Percentiles rank a stretch among this genome's conserved stretches.
Evolutionary conservation across 306 rosid species (phyloP).

Genomic region (Fragaria ananassa): DNA sequence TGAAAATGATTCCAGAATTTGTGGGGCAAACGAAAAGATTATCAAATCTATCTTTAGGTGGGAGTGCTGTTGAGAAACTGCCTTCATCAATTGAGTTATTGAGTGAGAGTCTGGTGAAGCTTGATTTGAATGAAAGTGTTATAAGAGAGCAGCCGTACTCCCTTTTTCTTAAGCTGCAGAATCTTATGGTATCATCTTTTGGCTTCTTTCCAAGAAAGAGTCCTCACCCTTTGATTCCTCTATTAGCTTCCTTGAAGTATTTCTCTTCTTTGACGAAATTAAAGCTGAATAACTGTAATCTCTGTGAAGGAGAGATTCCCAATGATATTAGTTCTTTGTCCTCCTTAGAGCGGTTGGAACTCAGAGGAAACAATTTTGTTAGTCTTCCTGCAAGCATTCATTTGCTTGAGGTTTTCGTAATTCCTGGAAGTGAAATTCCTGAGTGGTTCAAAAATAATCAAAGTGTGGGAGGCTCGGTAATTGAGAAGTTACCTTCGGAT

Average conservation of each 20-base stretch:
- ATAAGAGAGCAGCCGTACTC: background rate
- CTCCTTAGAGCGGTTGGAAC: background rate
- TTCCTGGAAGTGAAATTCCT: conserved; percentile 19
- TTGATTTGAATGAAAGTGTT: background rate
- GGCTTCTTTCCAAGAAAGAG: background rate
- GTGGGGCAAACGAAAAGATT: background rate
- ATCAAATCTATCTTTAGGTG: background rate
- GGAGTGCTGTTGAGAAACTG: conserved; percentile 9
- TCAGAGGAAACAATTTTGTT: background rate
- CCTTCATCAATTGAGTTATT: conserved; percentile 11
- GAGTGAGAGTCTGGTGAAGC: background rate
- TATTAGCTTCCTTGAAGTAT: background rate
- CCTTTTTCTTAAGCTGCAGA: background rate
- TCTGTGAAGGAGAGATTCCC: conserved; percentile 1
- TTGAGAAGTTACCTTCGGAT: background rate
- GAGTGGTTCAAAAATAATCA: conserved; percentile 5
- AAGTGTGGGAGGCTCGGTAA: background rate
- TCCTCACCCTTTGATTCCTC: background rate
- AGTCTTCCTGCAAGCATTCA: background rate
- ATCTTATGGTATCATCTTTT: background rate
- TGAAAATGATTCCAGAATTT: conserved; percentile 19
- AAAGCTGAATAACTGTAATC: conserved; percentile 10
- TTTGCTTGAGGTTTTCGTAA: background rate
- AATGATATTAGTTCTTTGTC: background rate
- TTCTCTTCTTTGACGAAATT: background rate